These are phyloP conservation scores for Colletotrichum siamense DNA, from an alignment of 2,329 filamentous ascomycete species.

Conservation along the genomic window DNA sequence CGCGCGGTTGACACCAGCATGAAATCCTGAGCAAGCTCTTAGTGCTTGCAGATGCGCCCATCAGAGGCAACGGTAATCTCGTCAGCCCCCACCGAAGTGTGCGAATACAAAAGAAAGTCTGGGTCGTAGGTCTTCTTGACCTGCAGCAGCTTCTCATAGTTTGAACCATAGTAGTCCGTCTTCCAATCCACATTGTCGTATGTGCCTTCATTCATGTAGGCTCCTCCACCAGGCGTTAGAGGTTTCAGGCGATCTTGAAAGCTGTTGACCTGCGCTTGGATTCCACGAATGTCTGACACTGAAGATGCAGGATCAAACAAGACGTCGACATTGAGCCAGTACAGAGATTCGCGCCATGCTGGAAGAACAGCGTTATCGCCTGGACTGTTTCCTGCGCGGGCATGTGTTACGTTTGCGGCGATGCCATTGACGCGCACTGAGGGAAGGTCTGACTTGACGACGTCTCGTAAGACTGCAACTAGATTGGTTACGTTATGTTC, in stretches of 20 bases:
- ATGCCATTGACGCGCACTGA: not conserved
- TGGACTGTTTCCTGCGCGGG: not conserved
- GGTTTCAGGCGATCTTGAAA: not conserved
- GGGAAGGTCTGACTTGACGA: not conserved
- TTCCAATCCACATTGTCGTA: not conserved
- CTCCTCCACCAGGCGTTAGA: not conserved
- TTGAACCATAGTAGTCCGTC: slow-evolving; percentile 22
- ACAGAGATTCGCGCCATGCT: slow-evolving; percentile 43
- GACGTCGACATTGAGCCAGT: slow-evolving; percentile 23
- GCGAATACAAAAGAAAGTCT: slow-evolving; percentile 46
- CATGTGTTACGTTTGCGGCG: slow-evolving; percentile 10
- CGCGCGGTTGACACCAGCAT: not conserved
- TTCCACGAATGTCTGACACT: not conserved
- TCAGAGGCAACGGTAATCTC: not conserved
- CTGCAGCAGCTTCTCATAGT: slow-evolving; percentile 42
- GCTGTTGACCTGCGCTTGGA: not conserved
- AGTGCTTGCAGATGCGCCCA: not conserved
- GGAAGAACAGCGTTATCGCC: slow-evolving; percentile 21
- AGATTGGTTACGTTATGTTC: not conserved
- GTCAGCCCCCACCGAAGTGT: not conserved
- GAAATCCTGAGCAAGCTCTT: not conserved
- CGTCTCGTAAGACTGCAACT: not conserved
- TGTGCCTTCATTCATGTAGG: not conserved
- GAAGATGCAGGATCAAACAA: not conserved
- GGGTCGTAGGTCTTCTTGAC: slow-evolving; percentile 59